Evolutionary conservation across 2,329 filamentous ascomycete genomes (phyloP).

Genomic region (Immersiporthe knoxdaviesiana): DNA sequence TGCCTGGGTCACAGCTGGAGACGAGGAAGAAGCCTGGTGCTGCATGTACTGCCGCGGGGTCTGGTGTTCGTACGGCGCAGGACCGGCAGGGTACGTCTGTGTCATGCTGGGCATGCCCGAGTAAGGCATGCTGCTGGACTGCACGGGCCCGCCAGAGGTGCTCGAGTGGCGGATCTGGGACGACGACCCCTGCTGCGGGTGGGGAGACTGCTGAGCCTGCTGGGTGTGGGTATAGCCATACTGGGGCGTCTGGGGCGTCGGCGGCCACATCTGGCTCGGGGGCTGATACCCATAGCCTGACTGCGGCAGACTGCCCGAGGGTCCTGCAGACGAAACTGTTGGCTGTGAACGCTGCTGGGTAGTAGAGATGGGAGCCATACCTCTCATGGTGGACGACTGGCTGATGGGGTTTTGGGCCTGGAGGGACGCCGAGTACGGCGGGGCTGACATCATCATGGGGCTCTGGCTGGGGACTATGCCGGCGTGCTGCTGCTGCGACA

Average conservation of each 20-base stretch:
- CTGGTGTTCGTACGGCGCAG: constrained; percentile 64
- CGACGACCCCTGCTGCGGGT: constrained; percentile 59
- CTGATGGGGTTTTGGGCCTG: constrained; percentile 73
- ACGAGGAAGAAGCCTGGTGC: constrained; percentile 60
- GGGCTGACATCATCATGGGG: constrained; percentile 67
- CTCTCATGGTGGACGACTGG: constrained; percentile 71
- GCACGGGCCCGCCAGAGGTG: constrained; percentile 58
- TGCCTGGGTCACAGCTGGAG: constrained; percentile 54
- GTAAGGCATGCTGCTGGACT: constrained; percentile 60
- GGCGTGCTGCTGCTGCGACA: constrained; percentile 56
- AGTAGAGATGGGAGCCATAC: constrained; percentile 60
- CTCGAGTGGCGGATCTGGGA: constrained; percentile 63
- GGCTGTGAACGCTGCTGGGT: constrained; percentile 68
- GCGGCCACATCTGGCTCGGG: constrained; percentile 67
- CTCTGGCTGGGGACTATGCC: constrained; percentile 64
- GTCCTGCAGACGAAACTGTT: constrained; percentile 60
- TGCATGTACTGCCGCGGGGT: constrained; percentile 71
- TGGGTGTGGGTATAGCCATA: constrained; percentile 57
- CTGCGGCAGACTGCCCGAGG: constrained; percentile 56
- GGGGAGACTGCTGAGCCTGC: constrained; percentile 41
- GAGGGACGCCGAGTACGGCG: constrained; percentile 70
- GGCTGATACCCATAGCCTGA: constrained; percentile 65
- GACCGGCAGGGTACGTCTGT: constrained; percentile 60
- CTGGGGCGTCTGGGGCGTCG: constrained; percentile 65
- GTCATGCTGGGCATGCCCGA: constrained; percentile 64